Percentiles rank a stretch among this genome's conserved stretches.
Conservation (phyloP, 441 rosid genomes). For the Pelargonium australe region DNA sequence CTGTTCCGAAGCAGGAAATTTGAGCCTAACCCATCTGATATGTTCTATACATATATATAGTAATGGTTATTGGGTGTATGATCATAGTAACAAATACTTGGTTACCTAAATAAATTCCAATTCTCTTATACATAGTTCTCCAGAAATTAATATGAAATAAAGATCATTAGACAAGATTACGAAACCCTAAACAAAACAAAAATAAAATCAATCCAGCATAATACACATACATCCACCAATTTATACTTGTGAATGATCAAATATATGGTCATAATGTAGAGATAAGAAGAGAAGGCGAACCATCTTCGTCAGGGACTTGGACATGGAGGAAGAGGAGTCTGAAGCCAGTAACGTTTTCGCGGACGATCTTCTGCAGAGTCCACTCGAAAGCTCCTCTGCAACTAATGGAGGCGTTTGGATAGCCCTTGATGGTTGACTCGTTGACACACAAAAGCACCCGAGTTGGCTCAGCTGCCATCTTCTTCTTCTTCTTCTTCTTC, state of each 20-base stretch:
- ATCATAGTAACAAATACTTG: too few species aligned
- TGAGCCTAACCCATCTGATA: too few species aligned
- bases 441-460: slow-evolving; percentile 75
- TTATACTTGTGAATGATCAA: background rate
- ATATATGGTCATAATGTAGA: slow-evolving; percentile 7
- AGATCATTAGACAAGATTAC: background rate
- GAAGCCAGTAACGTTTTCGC: slow-evolving; percentile 64
- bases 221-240: background rate
- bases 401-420: slow-evolving; percentile 84
- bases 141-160: background rate
- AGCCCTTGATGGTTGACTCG: slow-evolving; percentile 74
- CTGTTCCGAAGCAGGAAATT: too few species aligned
- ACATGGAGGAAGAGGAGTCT: slow-evolving; percentile 84
- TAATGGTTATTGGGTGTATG: too few species aligned
- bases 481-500: slow-evolving; percentile 12
- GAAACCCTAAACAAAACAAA: background rate
- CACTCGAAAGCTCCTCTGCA: slow-evolving; percentile 89
- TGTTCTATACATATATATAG: too few species aligned
- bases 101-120: too few species aligned
- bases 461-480: slow-evolving; percentile 57
- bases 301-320: slow-evolving; percentile 90
- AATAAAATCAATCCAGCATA: background rate
- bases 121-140: too few species aligned
- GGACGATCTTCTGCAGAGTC: slow-evolving; percentile 77
- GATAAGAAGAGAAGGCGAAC: slow-evolving; percentile 32